Conservation (phyloP, 345 rosid genomes). For the Erodium maritimum region DNA sequence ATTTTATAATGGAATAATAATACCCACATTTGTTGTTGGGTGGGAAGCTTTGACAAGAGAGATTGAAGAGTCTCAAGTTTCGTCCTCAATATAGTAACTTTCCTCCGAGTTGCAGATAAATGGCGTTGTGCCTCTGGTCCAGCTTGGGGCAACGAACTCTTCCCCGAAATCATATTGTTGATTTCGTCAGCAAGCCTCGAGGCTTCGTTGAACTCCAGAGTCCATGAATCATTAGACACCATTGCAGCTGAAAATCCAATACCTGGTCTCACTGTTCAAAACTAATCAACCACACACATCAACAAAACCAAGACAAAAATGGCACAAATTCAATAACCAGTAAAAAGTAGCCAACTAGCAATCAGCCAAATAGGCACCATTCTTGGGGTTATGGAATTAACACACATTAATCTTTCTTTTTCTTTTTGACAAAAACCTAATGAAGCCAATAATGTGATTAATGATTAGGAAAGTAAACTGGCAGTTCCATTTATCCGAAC, state of each 20-base stretch:
- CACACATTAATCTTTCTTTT: too few relatives aligned
- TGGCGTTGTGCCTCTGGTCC: slow-evolving; percentile 10
- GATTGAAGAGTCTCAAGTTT: slow-evolving; percentile 9
- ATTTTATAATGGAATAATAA: too few relatives aligned
- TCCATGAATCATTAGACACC: slow-evolving; percentile 3
- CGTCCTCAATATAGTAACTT: slow-evolving; percentile 6
- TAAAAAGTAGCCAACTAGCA: background rate
- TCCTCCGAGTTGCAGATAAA: slow-evolving; percentile 6
- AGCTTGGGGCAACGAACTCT: background rate
- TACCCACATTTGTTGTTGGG: slow-evolving; percentile 4
- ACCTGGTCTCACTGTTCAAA: background rate
- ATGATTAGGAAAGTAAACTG: too few relatives aligned
- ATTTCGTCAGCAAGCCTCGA: slow-evolving; percentile 5
- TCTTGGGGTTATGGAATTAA: too few relatives aligned
- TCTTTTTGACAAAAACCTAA: background rate
- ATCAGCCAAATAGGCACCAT: background rate
- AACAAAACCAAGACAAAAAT: too few relatives aligned
- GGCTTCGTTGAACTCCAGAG: slow-evolving; percentile 5
- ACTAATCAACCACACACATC: background rate
- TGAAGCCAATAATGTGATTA: background rate
- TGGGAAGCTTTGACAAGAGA: slow-evolving; percentile 6
- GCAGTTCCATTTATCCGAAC: too few relatives aligned
- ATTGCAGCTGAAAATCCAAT: background rate
- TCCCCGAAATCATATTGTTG: slow-evolving; percentile 4
- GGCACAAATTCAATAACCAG: background rate